These are phyloP conservation scores for Paraconiothyrium sp. DNA, from an alignment of 2,329 filamentous ascomycete genomes.

Conservation along the genomic window DNA sequence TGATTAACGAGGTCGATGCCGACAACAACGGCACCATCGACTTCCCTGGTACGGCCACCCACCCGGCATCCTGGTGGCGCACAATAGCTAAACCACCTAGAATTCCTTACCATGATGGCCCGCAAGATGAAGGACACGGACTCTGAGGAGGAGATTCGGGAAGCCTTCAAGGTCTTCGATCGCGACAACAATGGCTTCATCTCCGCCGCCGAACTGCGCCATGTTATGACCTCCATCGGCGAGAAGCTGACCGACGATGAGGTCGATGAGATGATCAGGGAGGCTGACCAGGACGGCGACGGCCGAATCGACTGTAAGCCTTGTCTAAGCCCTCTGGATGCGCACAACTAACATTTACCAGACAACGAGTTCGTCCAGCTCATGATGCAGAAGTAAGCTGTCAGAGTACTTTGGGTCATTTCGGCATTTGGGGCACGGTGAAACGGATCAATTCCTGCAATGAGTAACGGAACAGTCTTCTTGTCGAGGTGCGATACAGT, in stretches of 20 bases:
- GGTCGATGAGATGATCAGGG: conserved; percentile 72
- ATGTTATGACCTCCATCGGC: conserved; percentile 71
- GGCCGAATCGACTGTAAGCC: conserved; percentile 70
- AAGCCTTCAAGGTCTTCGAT: conserved; percentile 74
- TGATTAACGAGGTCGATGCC: conserved; percentile 73
- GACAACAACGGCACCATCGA: conserved; percentile 73
- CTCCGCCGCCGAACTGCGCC: conserved; percentile 68
- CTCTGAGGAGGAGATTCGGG: conserved; percentile 71
- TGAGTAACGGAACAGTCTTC: conserved; percentile 39
- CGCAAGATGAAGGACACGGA: conserved; percentile 69
- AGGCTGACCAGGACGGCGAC: conserved; percentile 72
- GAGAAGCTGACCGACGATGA: conserved; percentile 71
- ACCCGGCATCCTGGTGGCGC: not conserved
- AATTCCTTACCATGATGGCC: conserved; percentile 74
- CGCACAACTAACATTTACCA: conserved; percentile 31
- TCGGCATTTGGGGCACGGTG: conserved; percentile 40
- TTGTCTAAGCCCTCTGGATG: not conserved
- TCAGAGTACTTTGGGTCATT: conserved; percentile 35
- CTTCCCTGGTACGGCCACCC: conserved; percentile 62
- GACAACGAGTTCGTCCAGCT: conserved; percentile 66
- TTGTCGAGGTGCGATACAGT: conserved; percentile 31
- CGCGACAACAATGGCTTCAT: conserved; percentile 73
- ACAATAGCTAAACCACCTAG: conserved; percentile 46
- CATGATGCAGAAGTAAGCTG: conserved; percentile 64
- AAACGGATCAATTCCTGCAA: conserved; percentile 40